Conservation (phyloP, 345 rosid species). For the Rubroshorea leprosula region DNA sequence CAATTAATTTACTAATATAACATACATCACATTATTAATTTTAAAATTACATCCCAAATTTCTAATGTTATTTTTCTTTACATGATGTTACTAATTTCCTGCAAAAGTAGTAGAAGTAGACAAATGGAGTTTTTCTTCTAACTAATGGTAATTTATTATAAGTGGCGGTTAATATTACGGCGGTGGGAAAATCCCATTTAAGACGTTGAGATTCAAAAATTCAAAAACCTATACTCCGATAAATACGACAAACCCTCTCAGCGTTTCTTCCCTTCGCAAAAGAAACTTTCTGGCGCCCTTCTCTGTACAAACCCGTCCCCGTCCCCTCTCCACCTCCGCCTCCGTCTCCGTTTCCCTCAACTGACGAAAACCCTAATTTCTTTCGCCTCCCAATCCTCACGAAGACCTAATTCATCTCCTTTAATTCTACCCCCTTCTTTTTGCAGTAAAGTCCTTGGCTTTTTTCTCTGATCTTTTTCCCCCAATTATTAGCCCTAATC, state of each 20-base stretch:
- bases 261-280: neutral
- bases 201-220: constrained; percentile 29
- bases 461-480: too few species aligned
- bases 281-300: constrained; percentile 4
- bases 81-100: too few species aligned
- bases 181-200: constrained; percentile 14
- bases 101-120: too few species aligned
- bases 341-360: neutral
- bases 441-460: neutral
- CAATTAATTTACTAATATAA: too few species aligned
- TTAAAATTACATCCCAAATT: too few species aligned
- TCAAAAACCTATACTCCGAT: constrained; percentile 14
- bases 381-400: neutral
- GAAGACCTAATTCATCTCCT: neutral
- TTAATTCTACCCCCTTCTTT: neutral
- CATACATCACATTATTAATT: too few species aligned
- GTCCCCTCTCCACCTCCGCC: neutral
- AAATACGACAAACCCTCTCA: neutral
- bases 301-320: neutral
- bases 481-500: too few species aligned
- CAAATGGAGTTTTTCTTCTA: too few species aligned
- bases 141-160: too few species aligned
- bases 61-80: too few species aligned
- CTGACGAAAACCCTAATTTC: neutral
- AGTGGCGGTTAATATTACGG: too few species aligned